Conservation (phyloP, 2,329 filamentous ascomycete genomes). For the Mycosphaerelloides madeirae region DNA sequence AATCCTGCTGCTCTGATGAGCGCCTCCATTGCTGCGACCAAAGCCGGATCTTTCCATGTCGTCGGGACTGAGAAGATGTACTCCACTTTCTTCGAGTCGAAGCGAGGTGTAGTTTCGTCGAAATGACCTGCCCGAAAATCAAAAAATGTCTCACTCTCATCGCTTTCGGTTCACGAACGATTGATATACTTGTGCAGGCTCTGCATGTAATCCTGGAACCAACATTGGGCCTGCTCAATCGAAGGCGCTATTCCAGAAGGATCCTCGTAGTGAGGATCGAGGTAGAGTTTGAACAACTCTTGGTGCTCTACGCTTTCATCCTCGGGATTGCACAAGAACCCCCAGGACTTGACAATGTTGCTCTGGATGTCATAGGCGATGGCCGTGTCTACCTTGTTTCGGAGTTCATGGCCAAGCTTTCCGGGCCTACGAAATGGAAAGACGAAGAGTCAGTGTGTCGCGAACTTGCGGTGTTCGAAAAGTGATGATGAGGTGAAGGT, state of each 20-base stretch:
- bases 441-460: no score
- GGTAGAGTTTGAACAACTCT: conserved; percentile 20
- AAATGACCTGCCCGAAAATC: no score
- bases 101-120: conserved; percentile 5
- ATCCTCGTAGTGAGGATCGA: conserved; percentile 18
- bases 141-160: no score
- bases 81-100: conserved; percentile 7
- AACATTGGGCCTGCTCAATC: conserved; percentile 8
- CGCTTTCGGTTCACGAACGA: no score
- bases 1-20: conserved; percentile 4
- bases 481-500: no score
- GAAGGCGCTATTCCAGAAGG: conserved; percentile 1
- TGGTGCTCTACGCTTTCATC: conserved; percentile 9
- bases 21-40: conserved; percentile 2
- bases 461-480: no score
- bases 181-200: conserved; percentile 10
- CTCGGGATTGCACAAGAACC: conserved; percentile 16
- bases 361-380: not conserved
- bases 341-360: conserved; percentile 8
- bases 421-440: conserved; percentile 20
- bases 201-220: conserved; percentile 15
- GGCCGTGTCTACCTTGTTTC: not conserved
- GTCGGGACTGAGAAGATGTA: not conserved
- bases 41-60: not conserved
- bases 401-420: not conserved